Evolutionary conservation across 2,329 filamentous ascomycete species (phyloP), one percentile per base, ranked within the genome.

Genomic region (Colletotrichum echinochloae): DNA sequence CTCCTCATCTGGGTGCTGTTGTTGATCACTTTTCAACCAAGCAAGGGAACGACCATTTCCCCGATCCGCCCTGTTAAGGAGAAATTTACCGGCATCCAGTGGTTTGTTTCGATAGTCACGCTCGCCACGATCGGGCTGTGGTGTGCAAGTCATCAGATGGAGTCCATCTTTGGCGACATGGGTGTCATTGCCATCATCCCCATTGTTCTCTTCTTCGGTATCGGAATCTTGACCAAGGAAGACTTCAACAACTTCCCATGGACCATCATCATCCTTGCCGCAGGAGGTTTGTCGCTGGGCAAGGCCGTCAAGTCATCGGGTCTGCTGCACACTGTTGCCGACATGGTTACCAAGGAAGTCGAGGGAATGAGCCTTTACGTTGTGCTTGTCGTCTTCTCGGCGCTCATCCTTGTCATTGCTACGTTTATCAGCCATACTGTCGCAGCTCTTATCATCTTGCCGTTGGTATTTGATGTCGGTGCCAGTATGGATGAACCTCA

Each of bases 181-280:
- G 96, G 96, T 63, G 95, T 99, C 63, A 93, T 99, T 51, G 97
- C 96, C 69, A 97, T 99, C 78, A 94, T 99, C 71, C 96, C 96
- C 7, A 92, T 99, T 61, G 92, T 97, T 3, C 86, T 98, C 51
- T 99, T 99, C 87, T 99, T 99, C 76, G 96, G 96, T 65, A 95
- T 94, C 2, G 96, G 96, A 14, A 95, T 98, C 74, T 86, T 99
- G 39, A 98, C 95, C 59, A 99, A 98, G 82, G 96, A 98, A 82
- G 96, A 99, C 82, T 99, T 99, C 80, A 99, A 99, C 85, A 99
- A 99, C 81, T 99, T 99, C 81, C 92, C 98, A 48, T 99, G 96
- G 96, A 99, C 97, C 26, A 99, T 99, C 81, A 98, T 99, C 81
- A 98, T 99, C 77, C 91, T 99, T 26, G 96, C 96, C 0, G 95